Conservation (phyloP, 164 flowering plant genomes). For the Tetrastigma voinierianum region DNA sequence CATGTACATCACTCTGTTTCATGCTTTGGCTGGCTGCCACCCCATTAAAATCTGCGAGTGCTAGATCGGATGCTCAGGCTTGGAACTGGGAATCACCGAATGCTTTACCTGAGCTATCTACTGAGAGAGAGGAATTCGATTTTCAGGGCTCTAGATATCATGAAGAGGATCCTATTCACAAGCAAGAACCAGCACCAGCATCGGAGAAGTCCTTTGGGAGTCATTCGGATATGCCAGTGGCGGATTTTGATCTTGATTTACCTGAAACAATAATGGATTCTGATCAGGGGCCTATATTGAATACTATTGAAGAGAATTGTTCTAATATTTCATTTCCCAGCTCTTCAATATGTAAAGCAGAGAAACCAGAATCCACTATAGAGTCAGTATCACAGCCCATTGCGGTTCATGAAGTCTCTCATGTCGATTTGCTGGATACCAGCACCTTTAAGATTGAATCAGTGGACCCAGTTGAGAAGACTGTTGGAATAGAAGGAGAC, state of each 20-base stretch:
- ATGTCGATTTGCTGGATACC: conserved; percentile 24
- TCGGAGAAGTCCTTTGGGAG: conserved; percentile 25
- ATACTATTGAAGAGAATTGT: conserved; percentile 33
- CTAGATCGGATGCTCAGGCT: conserved; percentile 35
- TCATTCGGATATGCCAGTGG: conserved; percentile 29
- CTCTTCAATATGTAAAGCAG: conserved; percentile 14
- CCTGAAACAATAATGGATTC: conserved; percentile 57
- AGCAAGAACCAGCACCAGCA: conserved; percentile 19
- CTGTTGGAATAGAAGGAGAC: conserved; percentile 37
- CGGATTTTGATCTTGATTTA: conserved; percentile 35
- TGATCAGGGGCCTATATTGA: conserved; percentile 32
- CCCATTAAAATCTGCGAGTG: conserved; percentile 79
- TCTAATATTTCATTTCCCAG: conserved; percentile 14
- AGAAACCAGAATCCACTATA: conserved; percentile 27
- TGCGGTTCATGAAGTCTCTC: conserved; percentile 27
- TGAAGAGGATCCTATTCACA: conserved; percentile 29
- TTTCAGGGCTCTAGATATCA: conserved; percentile 17
- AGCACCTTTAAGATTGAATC: conserved; percentile 26
- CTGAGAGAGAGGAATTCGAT: conserved; percentile 33
- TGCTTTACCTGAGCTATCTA: conserved; percentile 21
- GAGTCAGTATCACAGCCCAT: conserved; percentile 19
- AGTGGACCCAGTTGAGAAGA: conserved; percentile 34
- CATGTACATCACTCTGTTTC: conserved; percentile 57
- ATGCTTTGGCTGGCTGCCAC: conserved; percentile 88
- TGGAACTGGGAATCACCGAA: conserved; percentile 48